These are phyloP conservation scores for Blastocrithidia nonstop DNA, from an alignment of 208 protist species.

Conservation along the genomic window DNA sequence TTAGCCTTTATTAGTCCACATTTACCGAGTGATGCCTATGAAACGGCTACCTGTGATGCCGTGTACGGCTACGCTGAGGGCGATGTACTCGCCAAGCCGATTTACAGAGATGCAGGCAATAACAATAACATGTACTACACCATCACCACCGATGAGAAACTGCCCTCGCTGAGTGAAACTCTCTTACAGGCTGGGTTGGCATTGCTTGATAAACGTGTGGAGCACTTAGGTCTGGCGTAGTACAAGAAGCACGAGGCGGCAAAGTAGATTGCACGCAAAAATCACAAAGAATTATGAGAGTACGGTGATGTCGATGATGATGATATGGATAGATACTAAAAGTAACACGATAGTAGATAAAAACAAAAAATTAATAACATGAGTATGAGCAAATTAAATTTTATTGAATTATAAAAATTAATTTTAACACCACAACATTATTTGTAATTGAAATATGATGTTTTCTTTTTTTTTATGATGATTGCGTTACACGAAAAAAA, in stretches of 20 bases:
- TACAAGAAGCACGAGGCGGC: conserved; percentile 55
- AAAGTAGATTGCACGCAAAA: conserved; percentile 62
- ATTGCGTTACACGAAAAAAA: too few relatives aligned
- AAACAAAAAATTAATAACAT: too few relatives aligned
- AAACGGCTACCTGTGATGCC: conserved; percentile 21
- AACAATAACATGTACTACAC: conserved; percentile 45
- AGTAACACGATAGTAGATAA: background rate
- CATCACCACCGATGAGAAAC: conserved; percentile 39
- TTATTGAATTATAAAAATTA: too few relatives aligned
- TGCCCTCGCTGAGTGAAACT: conserved; percentile 56
- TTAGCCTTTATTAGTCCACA: conserved; percentile 61
- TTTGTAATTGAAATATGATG: too few relatives aligned
- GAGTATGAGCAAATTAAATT: too few relatives aligned
- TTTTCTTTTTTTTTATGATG: too few relatives aligned
- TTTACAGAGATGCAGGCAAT: conserved; percentile 50
- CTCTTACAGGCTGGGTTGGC: conserved; percentile 64
- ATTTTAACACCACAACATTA: too few relatives aligned
- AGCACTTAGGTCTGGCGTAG: conserved; percentile 17
- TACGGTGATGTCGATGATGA: conserved; percentile 74
- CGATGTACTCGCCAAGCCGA: conserved; percentile 51
- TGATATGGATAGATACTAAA: conserved; percentile 19
- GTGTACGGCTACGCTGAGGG: conserved; percentile 58
- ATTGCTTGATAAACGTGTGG: conserved; percentile 40
- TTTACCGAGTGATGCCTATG: conserved; percentile 19
- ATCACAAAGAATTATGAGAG: conserved; percentile 68